Conservation (phyloP, 768 basidiomycete genomes). For the Neoboletus brunneissimus region DNA sequence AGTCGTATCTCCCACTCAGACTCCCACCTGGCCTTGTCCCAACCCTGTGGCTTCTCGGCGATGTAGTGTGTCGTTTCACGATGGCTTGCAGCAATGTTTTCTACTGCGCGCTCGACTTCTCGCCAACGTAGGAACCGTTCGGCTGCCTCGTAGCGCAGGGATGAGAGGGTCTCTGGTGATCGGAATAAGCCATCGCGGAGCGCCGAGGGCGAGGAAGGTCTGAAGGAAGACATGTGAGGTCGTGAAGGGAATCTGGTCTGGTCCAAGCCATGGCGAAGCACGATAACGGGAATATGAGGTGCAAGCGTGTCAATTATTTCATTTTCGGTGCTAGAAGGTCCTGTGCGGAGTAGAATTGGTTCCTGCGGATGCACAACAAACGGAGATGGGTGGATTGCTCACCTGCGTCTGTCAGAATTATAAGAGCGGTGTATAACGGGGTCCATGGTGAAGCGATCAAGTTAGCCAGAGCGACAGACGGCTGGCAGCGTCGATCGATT, state of each 20-base stretch:
- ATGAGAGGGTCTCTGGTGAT: constrained; percentile 56
- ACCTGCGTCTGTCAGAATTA: constrained; percentile 53
- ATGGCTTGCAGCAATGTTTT: constrained; percentile 36
- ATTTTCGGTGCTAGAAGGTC: constrained; percentile 37
- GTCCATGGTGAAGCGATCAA: constrained; percentile 57
- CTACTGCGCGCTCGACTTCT: constrained; percentile 60
- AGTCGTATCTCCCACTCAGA: constrained; percentile 58
- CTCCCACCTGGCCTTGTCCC: constrained; percentile 68
- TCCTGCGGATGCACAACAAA: background rate
- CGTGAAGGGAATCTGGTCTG: constrained; percentile 30
- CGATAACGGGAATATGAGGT: constrained; percentile 55
- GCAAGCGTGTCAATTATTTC: constrained; percentile 48
- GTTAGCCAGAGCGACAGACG: constrained; percentile 48
- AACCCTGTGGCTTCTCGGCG: constrained; percentile 31
- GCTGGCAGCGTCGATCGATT: constrained; percentile 50
- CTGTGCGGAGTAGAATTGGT: constrained; percentile 13
- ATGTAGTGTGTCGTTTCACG: constrained; percentile 24
- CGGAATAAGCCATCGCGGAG: constrained; percentile 62
- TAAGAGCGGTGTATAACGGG: constrained; percentile 58
- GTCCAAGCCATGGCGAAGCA: constrained; percentile 44
- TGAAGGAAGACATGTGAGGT: constrained; percentile 52
- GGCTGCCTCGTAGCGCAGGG: constrained; percentile 59
- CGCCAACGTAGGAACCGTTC: constrained; percentile 73
- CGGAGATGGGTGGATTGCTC: constrained; percentile 14
- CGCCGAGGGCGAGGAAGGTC: constrained; percentile 47